These are phyloP conservation scores for Cordyceps farinosa DNA, from an alignment of 2,329 filamentous ascomycete genomes.

Conservation along the genomic window DNA sequence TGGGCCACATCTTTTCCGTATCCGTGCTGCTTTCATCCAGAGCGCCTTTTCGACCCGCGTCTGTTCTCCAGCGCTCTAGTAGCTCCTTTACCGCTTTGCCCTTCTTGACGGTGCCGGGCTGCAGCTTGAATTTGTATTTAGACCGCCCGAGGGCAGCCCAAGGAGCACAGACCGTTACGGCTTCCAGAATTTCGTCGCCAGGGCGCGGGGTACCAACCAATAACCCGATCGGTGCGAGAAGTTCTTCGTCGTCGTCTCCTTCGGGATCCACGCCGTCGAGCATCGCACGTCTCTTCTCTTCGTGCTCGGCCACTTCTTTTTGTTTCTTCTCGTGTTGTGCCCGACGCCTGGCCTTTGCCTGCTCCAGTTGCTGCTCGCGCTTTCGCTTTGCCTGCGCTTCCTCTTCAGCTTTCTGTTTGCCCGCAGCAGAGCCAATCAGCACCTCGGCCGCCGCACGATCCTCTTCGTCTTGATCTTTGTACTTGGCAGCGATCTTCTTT, in stretches of 20 bases:
- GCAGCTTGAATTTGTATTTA: constrained; percentile 94
- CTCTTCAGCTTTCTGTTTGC: constrained; percentile 64
- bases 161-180: constrained; percentile 61
- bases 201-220: constrained; percentile 74
- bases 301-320: constrained; percentile 70
- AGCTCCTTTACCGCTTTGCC: constrained; percentile 92
- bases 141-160: constrained; percentile 62
- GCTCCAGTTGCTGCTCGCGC: constrained; percentile 67
- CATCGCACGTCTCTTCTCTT: constrained; percentile 62
- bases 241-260: constrained; percentile 56
- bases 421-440: constrained; percentile 74
- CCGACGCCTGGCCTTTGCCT: constrained; percentile 69
- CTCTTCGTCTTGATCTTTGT: constrained; percentile 91
- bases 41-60: constrained; percentile 54
- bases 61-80: constrained; percentile 73
- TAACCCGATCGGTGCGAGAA: constrained; percentile 57
- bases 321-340: constrained; percentile 78
- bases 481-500: constrained; percentile 85
- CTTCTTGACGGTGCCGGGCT: constrained; percentile 86
- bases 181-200: constrained; percentile 77
- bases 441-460: constrained; percentile 80
- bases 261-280: constrained; percentile 57
- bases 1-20: constrained; percentile 75
- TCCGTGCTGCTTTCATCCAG: constrained; percentile 60
- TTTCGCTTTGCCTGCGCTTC: constrained; percentile 64